A percentile compares a stretch with the other conserved stretches of the same genome.
Evolutionary conservation across 176 grass and related monocot genomes (phyloP).

Genomic region (Alloteropsis semialata): DNA sequence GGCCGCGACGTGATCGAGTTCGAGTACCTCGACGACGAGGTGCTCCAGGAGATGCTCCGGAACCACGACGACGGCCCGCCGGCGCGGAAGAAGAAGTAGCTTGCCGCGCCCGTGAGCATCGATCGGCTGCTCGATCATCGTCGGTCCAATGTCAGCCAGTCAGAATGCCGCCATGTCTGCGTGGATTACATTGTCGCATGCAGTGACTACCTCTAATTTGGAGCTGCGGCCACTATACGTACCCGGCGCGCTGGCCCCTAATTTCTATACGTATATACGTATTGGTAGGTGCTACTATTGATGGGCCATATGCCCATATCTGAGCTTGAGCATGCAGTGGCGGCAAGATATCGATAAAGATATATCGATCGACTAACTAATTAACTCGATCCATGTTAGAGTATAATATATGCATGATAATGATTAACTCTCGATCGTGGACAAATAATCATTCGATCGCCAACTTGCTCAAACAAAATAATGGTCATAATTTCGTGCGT

Average conservation of each 20-base stretch:
- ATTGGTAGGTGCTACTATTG: background rate
- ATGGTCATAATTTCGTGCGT: background rate
- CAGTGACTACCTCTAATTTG: background rate
- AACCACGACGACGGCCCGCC: slow-evolving; percentile 7
- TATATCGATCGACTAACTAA: background rate
- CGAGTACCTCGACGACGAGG: slow-evolving; percentile 75
- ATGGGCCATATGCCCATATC: too few relatives aligned
- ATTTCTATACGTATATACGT: background rate
- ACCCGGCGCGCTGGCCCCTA: background rate
- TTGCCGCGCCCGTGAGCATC: background rate
- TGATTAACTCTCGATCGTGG: background rate
- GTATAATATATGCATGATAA: too few relatives aligned
- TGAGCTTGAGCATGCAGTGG: background rate
- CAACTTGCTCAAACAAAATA: background rate
- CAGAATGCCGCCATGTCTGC: background rate
- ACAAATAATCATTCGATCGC: background rate
- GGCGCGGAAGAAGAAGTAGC: background rate
- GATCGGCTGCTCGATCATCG: background rate
- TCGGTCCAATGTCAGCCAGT: background rate
- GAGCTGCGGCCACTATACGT: background rate
- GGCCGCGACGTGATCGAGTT: slow-evolving; percentile 56
- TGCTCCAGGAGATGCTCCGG: slow-evolving; percentile 66
- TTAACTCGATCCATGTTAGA: too few relatives aligned
- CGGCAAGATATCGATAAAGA: too few relatives aligned
- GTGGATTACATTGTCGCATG: background rate